Base-by-base conservation (phyloP, 2,329 filamentous ascomycete species). In the Pseudohalonectria lignicola region DNA sequence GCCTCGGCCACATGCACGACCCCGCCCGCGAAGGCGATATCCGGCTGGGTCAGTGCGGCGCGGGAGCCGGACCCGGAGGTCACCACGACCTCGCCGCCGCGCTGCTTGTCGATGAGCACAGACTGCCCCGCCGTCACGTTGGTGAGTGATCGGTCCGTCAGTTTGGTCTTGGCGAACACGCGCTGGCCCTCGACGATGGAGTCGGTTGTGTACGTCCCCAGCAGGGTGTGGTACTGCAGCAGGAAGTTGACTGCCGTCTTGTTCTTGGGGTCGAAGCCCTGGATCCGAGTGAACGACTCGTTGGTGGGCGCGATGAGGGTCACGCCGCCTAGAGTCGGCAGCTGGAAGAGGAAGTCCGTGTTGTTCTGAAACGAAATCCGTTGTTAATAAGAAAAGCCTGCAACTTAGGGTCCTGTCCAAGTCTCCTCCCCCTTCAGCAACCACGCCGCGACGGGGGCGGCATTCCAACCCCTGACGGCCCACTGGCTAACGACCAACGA, bases 211-310 rank as follows among this genome's bases (percentile, higher is more conserved):
- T 78, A 61, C 11, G 64, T 66, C 34, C 66, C 68, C 36, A 67
- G 60, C 19, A 81, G 59, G 36, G 81, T 67, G 55, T 82, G 77
- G 54, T 82, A 82, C 37, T 67, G 58, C 5, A 82, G 63, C 28
- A 81, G 63, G 23, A 56, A 53, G 15, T 63, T 53, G 4, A 64
- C 57, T 6, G 72, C 59, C 29, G 60, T 56, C 37, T 56, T 52
- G 47, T 69, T 54, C 4, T 72, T 59, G 7, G 61, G 51, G 9
- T 62, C 54, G 51, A 62, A 68, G 15, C 71, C 48, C 36, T 63
- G 62, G 36, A 77, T 72, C 37, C 65, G 61, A 15, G 67, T 59
- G 55, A 79, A 77, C 13, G 74, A 74, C 3, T 61, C 58, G 47
- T 78, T 72, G 42, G 61, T 69, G 9, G 76, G 76, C 0, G 69